Evolutionary conservation across 192 early-diverging fungal genomes (phyloP), one percentile per base, ranked within the genome.

Genomic region (Ambispora gerdemannii): DNA sequence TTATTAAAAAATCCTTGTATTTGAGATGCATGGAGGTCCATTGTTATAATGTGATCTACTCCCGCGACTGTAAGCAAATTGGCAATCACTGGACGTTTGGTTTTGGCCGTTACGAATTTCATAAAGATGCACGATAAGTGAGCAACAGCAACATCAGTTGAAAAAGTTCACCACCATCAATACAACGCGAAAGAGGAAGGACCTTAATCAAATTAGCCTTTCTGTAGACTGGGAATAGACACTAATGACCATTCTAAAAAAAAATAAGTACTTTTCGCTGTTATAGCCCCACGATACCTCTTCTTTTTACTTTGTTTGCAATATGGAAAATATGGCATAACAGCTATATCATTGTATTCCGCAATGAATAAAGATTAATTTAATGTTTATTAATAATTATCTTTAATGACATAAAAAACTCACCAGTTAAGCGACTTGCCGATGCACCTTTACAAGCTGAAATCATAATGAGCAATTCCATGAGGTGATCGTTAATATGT

Each of bases 391-490:
- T 15, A 43, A 27, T 13, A 56, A 56, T 56, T 6, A 43, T 43
- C 38, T 15, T 10, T 10, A 10, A 43, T 10, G 15, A 43, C 15
- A 43, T 20, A 13, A 7, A 20, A 30, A 58, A 35, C 6, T 69
- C 56, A 69, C 67, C 67, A 13, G 67, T 80, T 77, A 99, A 93
- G 67, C 93, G 87, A 77, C 89, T 86, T 17, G 97, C 97, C 33
- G 91, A 92, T 15, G 95, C 88, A 47, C 91, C 88, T 76, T 89
- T 90, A 74, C 95, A 96, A 25, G 97, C 93, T 72, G 94, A 92
- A 72, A 99, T 92, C 94, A 99, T 94, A 61, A 99, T 95, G 49
- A 99, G 81, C 58, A 96, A 86, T 82, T 99, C 97, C 97, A 99
- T 99, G 58, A 99, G 73, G 62, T 96, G 91, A 76, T 92, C 92